Conservation (phyloP, 2,329 filamentous ascomycete genomes). For the Xylariaceae sp. region DNA sequence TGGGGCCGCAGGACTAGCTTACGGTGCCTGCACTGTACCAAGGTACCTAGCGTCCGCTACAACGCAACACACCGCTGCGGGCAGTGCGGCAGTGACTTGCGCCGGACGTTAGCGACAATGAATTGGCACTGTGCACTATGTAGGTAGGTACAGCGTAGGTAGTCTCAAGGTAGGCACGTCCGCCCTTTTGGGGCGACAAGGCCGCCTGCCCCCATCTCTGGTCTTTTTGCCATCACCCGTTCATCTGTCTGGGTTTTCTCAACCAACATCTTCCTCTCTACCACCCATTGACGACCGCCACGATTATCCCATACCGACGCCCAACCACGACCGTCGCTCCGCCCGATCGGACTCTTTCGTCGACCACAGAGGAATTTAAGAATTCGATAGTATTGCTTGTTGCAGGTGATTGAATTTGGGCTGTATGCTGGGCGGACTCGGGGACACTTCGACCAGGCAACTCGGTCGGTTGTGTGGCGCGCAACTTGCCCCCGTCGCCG, state of each 20-base stretch:
- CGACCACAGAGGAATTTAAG: not conserved
- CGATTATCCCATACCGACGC: not conserved
- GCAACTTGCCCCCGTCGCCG: conserved; percentile 35
- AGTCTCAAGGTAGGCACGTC: not conserved
- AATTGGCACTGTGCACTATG: not conserved
- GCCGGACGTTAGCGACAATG: not conserved
- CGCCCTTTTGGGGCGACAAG: conserved; percentile 14
- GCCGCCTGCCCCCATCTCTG: conserved; percentile 20
- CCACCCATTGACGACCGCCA: conserved; percentile 9
- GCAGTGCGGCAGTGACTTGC: not conserved
- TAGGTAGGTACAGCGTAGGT: not conserved
- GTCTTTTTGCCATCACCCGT: conserved; percentile 9
- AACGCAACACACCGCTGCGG: too few relatives aligned
- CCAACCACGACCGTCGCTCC: conserved; percentile 3
- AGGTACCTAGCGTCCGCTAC: not conserved
- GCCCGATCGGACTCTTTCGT: conserved; percentile 3
- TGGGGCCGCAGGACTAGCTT: not conserved
- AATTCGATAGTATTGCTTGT: conserved; percentile 9
- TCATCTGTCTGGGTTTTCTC: conserved; percentile 16
- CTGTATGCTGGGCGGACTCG: conserved; percentile 36
- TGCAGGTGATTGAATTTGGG: conserved; percentile 18
- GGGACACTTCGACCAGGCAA: conserved; percentile 34
- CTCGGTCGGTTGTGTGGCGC: conserved; percentile 38
- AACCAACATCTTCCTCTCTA: conserved; percentile 10
- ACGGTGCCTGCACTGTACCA: not conserved